Conservation (phyloP, 164 flowering plant genomes). For the Dillenia suffruticosa region DNA sequence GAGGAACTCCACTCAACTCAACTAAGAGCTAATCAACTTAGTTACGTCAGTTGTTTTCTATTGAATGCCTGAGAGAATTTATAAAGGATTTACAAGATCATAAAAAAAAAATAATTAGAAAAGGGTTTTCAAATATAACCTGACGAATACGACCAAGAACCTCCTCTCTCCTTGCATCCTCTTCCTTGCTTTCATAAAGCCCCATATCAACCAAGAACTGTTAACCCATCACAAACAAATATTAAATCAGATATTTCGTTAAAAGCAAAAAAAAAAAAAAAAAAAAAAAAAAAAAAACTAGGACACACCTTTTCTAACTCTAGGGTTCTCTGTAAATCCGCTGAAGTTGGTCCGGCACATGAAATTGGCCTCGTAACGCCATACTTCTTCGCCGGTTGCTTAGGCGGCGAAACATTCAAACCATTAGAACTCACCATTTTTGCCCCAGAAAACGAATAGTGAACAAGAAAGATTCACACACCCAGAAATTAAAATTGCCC, state of each 20-base stretch:
- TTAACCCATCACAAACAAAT: slow-evolving; percentile 6
- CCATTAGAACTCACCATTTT: slow-evolving; percentile 37
- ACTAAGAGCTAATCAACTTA: no score
- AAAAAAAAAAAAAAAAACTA: slow-evolving; percentile 1
- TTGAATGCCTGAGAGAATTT: no score
- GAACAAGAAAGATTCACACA: neutral
- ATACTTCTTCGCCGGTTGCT: slow-evolving; percentile 36
- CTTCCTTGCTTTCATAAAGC: slow-evolving; percentile 68
- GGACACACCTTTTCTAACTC: slow-evolving; percentile 66
- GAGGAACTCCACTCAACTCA: no score
- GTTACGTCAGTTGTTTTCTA: no score
- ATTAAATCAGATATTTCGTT: neutral
- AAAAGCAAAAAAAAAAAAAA: neutral
- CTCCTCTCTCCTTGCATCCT: slow-evolving; percentile 56
- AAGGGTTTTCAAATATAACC: slow-evolving; percentile 29
- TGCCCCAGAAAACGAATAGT: neutral
- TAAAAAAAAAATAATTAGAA: neutral
- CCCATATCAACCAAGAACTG: slow-evolving; percentile 63
- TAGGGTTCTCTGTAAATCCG: slow-evolving; percentile 49
- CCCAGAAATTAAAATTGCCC: neutral
- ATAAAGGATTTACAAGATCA: no score
- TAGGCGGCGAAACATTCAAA: slow-evolving; percentile 21
- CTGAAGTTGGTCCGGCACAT: slow-evolving; percentile 56
- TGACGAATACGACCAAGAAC: slow-evolving; percentile 62
- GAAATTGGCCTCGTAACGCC: slow-evolving; percentile 82